A percentile compares a stretch with the other conserved stretches of the same genome.
Conservation (phyloP, 148 eudicot species). For the Diospyros lotus region DNA sequence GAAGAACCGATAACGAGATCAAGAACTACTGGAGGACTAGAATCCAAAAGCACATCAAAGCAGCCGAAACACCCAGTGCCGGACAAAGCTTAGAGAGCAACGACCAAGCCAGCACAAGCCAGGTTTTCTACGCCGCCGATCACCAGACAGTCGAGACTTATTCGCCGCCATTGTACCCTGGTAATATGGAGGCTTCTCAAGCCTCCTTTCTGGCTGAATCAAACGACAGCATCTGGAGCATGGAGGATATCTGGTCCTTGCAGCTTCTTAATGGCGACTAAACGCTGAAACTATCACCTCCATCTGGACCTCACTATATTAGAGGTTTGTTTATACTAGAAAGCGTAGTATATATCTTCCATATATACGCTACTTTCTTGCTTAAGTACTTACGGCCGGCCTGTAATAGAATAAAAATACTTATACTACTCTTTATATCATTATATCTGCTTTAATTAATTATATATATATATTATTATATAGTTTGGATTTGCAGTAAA, state of each 20-base stretch:
- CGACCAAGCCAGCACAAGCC: conserved; percentile 30
- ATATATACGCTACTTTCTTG: too few relatives aligned
- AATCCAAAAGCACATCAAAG: conserved; percentile 82
- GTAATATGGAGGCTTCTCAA: conserved; percentile 8
- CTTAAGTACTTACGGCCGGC: too few relatives aligned
- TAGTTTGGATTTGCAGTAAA: too few relatives aligned
- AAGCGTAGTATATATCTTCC: not conserved
- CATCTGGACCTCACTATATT: not conserved
- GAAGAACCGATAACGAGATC: conserved; percentile 86
- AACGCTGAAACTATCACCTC: not conserved
- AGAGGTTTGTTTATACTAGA: not conserved
- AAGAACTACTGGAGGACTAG: conserved; percentile 83
- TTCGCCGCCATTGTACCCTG: conserved; percentile 15
- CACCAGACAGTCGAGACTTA: conserved; percentile 20
- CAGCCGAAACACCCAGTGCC: conserved; percentile 5
- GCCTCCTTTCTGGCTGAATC: conserved; percentile 30
- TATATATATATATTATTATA: too few relatives aligned
- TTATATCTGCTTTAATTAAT: too few relatives aligned
- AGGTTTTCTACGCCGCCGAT: not conserved
- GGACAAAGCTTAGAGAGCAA: conserved; percentile 3
- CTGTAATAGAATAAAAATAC: too few relatives aligned
- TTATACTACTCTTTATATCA: too few relatives aligned
- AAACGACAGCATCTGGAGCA: conserved; percentile 47
- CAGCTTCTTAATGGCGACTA: conserved; percentile 34
- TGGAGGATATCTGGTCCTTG: conserved; percentile 79